Evolutionary conservation across 345 rosid genomes (phyloP), one percentile per base, ranked within the genome.

Genomic region (Sonneratia caseolaris): DNA sequence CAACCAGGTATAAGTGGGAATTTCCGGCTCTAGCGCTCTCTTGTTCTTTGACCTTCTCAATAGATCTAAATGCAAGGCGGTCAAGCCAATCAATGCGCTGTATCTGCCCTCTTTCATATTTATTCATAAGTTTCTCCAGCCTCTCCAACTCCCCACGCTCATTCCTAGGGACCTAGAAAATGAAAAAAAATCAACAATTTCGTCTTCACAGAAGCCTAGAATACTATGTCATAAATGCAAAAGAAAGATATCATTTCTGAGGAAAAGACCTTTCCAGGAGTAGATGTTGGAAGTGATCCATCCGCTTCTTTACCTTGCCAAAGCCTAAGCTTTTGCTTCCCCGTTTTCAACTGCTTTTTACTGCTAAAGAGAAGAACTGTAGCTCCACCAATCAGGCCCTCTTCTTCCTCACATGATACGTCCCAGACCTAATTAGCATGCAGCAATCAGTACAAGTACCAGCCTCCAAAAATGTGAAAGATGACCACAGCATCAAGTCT

Each of bases 61-160:
- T 74, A 66, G 97, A 88, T 75, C 82, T 92, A 77, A 95, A 85
- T 75, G 97, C 82, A 70, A 95, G 96, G 48, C 87, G 88, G 76
- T 95, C 99, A 68, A 95, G 88, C 99, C 97, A 92, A 81, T 86
- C 99, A 76, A 87, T 79, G 43, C 85, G 79, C 47, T 89, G 93
- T 74, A 95, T 95, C 82, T 95, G 97, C 59, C 96, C 96, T 76
- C 90, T 87, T 72, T 90, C 97, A 75, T 90, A 90, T 84, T 92
- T 92, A 80, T 92, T 95, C 81, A 86, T 81, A 76, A 87, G 91
- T 86, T 95, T 95, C 77, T 95, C 97, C 74, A 92, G 78, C 77
- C 92, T 89, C 84, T 95, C 99, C 78, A 92, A 78, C 84, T 95
- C 99, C 37, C 99, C 97, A 7, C 91, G 90, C 81, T 92, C 97